These are phyloP conservation scores for Fusarium begoniae DNA, from an alignment of 2,329 filamentous ascomycete genomes.

Conservation along the genomic window DNA sequence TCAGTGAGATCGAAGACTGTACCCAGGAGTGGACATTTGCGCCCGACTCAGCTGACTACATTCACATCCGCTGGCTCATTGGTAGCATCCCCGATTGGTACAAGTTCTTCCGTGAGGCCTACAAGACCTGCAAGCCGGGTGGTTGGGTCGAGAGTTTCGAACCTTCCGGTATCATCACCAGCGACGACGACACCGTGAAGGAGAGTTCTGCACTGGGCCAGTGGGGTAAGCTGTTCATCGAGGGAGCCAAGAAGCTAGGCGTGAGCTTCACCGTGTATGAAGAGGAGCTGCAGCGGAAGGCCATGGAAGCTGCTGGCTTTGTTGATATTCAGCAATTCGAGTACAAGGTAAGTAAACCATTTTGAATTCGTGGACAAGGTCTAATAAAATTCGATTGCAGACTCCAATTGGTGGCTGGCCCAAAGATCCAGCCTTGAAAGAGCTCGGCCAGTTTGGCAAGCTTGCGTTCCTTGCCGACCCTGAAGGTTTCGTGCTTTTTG, in stretches of 20 bases:
- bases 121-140: constrained; percentile 7
- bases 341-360: not conserved
- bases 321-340: constrained; percentile 5
- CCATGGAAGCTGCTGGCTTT: constrained; percentile 14
- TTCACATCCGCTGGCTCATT: constrained; percentile 9
- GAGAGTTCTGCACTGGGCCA: constrained; percentile 7
- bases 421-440: not conserved
- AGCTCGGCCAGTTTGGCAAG: not conserved
- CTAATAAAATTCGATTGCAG: not conserved
- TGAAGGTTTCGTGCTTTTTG: constrained; percentile 6
- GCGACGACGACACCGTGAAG: constrained; percentile 2
- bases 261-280: not conserved
- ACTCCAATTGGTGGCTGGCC: constrained; percentile 9
- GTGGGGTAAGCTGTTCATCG: constrained; percentile 14
- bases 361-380: accelerated
- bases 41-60: constrained; percentile 6
- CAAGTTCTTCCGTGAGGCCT: not conserved
- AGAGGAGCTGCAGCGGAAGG: not conserved
- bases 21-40: constrained; percentile 20
- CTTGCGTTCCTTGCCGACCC: constrained; percentile 5
- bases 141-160: constrained; percentile 11
- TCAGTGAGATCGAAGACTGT: constrained; percentile 11
- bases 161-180: constrained; percentile 1
- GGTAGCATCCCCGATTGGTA: constrained; percentile 12
- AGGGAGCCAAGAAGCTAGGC: constrained; percentile 6